A percentile compares a stretch with the other conserved stretches of the same genome.
phyloP scores from a whole-genome alignment of 2,329 filamentous ascomycete genomes.

The Claviceps purpurea region DNA sequence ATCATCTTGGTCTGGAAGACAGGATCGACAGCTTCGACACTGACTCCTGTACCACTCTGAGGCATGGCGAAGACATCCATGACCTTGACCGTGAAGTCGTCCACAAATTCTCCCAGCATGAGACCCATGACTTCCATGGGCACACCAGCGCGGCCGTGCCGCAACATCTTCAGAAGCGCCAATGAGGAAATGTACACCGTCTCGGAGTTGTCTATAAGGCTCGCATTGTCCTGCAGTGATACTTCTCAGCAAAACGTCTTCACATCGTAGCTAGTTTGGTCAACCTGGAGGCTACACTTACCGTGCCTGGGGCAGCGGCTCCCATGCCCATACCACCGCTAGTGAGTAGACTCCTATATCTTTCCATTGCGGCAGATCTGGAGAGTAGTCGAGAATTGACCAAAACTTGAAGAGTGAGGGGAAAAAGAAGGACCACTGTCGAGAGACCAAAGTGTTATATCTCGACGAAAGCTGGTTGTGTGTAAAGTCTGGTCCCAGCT shows the following conservation, averaged over 20 bases:
- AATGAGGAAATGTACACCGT: slow-evolving; percentile 98
- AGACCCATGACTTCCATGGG: slow-evolving; percentile 99
- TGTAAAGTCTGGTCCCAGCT: background rate
- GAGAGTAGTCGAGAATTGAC: background rate
- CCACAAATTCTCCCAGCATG: slow-evolving; percentile 97
- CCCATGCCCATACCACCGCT: slow-evolving; percentile 56
- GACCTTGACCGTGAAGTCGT: slow-evolving; percentile 96
- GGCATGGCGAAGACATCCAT: slow-evolving; percentile 99
- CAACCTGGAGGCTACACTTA: slow-evolving; percentile 15
- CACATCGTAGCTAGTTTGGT: background rate
- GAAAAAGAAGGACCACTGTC: background rate
- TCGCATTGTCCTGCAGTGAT: slow-evolving; percentile 61
- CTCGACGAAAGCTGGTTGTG: background rate
- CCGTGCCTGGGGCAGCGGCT: slow-evolving; percentile 27
- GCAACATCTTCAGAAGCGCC: slow-evolving; percentile 94
- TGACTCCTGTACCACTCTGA: slow-evolving; percentile 94
- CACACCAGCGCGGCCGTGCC: slow-evolving; percentile 91
- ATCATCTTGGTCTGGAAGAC: slow-evolving; percentile 99
- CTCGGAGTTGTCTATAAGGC: slow-evolving; percentile 96
- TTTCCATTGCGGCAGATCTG: slow-evolving; percentile 53
- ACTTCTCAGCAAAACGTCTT: background rate
- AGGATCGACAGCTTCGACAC: slow-evolving; percentile 93
- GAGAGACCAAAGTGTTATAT: background rate
- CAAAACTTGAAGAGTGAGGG: background rate
- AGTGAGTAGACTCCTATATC: slow-evolving; percentile 78